Conservation (phyloP, 345 rosid genomes). For the Adansonia digitata region DNA sequence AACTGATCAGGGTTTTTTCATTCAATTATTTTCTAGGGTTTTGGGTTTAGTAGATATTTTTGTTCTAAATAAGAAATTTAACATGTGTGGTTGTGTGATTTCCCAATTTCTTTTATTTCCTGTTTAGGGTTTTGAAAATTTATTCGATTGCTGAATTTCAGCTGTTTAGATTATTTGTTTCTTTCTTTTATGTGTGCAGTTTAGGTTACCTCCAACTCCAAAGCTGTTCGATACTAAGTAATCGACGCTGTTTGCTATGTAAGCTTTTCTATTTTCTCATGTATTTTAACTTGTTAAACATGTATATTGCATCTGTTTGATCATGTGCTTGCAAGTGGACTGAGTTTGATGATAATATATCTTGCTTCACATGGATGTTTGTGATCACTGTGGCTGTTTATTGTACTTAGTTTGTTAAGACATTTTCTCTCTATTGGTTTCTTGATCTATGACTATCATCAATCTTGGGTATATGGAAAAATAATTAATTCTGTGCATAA, state of each 20-base stretch:
- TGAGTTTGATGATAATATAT: neutral
- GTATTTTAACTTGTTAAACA: neutral
- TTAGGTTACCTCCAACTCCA: neutral
- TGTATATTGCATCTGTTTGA: neutral
- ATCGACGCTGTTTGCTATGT: neutral
- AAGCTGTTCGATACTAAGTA: neutral
- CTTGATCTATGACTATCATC: neutral
- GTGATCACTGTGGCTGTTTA: neutral
- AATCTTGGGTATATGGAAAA: neutral
- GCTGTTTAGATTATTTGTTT: neutral
- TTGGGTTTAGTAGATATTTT: neutral
- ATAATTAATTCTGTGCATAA: neutral
- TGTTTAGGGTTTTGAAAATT: neutral
- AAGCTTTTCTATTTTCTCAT: neutral
- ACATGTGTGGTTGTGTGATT: no score
- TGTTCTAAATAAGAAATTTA: neutral
- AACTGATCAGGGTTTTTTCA: neutral
- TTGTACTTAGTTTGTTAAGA: no score
- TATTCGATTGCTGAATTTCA: neutral
- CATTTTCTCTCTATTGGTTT: neutral
- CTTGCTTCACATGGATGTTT: neutral
- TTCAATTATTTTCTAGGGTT: neutral
- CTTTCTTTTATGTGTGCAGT: neutral
- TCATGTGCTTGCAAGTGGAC: neutral
- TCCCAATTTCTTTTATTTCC: no score